These are phyloP conservation scores for Cyphellophora attinorum DNA, from an alignment of 2,329 filamentous ascomycete species.

Conservation along the genomic window DNA sequence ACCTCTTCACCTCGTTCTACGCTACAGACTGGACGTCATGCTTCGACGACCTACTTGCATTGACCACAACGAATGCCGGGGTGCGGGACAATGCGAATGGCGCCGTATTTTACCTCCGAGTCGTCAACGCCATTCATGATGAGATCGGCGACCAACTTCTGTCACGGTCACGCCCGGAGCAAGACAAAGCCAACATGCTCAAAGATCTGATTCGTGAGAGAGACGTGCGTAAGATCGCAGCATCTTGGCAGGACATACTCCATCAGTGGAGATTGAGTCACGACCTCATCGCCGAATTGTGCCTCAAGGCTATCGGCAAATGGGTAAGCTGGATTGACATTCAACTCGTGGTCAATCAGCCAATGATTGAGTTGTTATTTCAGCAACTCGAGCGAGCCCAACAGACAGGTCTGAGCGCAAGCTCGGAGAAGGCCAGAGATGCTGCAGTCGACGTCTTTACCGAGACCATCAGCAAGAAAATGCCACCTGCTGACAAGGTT, in stretches of 20 bases:
- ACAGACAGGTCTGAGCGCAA: conserved; percentile 51
- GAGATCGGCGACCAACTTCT: conserved; percentile 93
- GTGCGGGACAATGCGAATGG: conserved; percentile 61
- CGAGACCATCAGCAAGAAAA: conserved; percentile 95
- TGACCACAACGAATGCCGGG: conserved; percentile 58
- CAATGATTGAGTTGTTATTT: conserved; percentile 75
- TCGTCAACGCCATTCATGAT: conserved; percentile 84
- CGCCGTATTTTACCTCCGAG: conserved; percentile 77
- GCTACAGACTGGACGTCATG: conserved; percentile 78
- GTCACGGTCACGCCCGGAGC: conserved; percentile 65
- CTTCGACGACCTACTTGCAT: conserved; percentile 75
- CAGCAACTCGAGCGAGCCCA: conserved; percentile 72
- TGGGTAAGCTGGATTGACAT: conserved; percentile 99
- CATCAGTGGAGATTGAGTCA: conserved; percentile 63
- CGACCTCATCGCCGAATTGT: conserved; percentile 72
- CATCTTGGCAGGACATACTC: conserved; percentile 86
- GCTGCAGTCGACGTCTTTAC: conserved; percentile 90
- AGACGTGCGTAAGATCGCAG: conserved; percentile 79
- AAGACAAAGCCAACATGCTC: conserved; percentile 75
- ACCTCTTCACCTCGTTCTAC: conserved; percentile 83
- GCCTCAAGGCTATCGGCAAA: conserved; percentile 81
- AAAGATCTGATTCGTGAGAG: conserved; percentile 83
- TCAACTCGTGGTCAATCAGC: conserved; percentile 78
- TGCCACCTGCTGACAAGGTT: conserved; percentile 88
- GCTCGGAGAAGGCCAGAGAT: conserved; percentile 74